These are phyloP conservation scores for Bretschneidera sinensis DNA, from an alignment of 345 rosid species.

Conservation along the genomic window DNA sequence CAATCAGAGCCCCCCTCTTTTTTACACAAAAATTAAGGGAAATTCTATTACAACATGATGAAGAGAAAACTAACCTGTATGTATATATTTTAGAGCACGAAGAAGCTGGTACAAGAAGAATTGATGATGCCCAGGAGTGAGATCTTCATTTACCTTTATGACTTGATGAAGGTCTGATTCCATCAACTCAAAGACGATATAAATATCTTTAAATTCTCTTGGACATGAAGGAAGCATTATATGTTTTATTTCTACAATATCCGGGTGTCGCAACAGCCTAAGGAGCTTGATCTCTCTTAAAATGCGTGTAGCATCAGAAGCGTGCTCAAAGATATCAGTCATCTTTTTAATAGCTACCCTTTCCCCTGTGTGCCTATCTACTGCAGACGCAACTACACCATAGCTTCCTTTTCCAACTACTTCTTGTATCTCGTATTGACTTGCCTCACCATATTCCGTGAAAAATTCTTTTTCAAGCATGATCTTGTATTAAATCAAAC, in stretches of 20 bases:
- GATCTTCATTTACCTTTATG: slow-evolving; percentile 79
- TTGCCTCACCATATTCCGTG: slow-evolving; percentile 97
- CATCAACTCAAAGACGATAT: slow-evolving; percentile 96
- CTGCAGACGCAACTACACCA: slow-evolving; percentile 93
- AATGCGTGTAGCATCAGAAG: slow-evolving; percentile 86
- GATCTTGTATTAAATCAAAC: not conserved
- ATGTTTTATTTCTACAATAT: slow-evolving; percentile 86
- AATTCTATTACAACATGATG: slow-evolving; percentile 9
- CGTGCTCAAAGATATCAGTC: slow-evolving; percentile 87
- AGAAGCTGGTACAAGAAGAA: slow-evolving; percentile 99
- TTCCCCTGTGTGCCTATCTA: slow-evolving; percentile 88
- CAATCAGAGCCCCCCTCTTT: not conserved
- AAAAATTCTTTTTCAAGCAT: slow-evolving; percentile 91
- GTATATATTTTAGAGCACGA: slow-evolving; percentile 87
- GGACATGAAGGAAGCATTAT: slow-evolving; percentile 97
- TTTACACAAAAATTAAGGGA: not conserved
- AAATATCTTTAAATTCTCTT: slow-evolving; percentile 88
- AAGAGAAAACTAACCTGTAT: slow-evolving; percentile 59
- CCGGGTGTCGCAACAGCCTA: slow-evolving; percentile 76
- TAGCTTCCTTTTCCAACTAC: slow-evolving; percentile 97
- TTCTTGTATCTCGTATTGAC: slow-evolving; percentile 88
- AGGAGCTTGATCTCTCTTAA: slow-evolving; percentile 95
- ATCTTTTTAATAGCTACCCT: slow-evolving; percentile 96
- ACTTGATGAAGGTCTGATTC: slow-evolving; percentile 97
- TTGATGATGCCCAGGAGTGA: slow-evolving; percentile 87